These are phyloP conservation scores for Citrus cavaleriei DNA, from an alignment of 345 rosid genomes.

Conservation along the genomic window DNA sequence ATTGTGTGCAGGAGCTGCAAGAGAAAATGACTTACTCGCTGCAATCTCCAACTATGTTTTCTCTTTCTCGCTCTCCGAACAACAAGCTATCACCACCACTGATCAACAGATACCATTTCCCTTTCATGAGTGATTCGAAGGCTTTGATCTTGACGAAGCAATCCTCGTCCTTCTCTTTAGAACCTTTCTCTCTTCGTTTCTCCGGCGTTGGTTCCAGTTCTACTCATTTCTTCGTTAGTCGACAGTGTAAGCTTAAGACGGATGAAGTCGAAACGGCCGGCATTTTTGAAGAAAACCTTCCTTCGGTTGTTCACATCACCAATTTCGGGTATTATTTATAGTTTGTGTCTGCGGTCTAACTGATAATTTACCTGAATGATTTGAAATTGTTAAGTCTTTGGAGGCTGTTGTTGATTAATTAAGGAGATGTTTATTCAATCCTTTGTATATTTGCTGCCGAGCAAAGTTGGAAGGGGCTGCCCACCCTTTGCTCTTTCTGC, in stretches of 20 bases:
- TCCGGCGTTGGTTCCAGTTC: slow-evolving; percentile 47
- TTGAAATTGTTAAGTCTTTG: too few relatives aligned
- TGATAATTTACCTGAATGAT: too few relatives aligned
- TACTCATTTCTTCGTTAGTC: slow-evolving; percentile 59
- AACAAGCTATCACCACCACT: slow-evolving; percentile 13
- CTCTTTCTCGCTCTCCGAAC: slow-evolving; percentile 37
- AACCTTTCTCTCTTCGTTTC: slow-evolving; percentile 52
- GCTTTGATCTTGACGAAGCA: neutral
- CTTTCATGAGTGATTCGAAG: slow-evolving; percentile 1
- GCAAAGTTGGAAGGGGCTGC: too few relatives aligned
- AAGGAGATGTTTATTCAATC: too few relatives aligned
- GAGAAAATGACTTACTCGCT: slow-evolving; percentile 49
- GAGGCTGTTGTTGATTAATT: too few relatives aligned
- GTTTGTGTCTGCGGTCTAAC: neutral
- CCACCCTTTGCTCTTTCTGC: too few relatives aligned
- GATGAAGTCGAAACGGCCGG: slow-evolving; percentile 91
- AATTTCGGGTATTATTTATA: slow-evolving; percentile 53
- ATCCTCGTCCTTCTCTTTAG: slow-evolving; percentile 7
- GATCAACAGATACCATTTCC: slow-evolving; percentile 14
- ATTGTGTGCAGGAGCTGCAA: too few relatives aligned
- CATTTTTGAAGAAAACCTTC: slow-evolving; percentile 85
- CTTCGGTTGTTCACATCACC: slow-evolving; percentile 93
- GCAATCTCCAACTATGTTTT: slow-evolving; percentile 39
- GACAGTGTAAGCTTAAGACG: slow-evolving; percentile 64
- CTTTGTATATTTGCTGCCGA: too few relatives aligned